Evolutionary conservation across 805 yeast genomes (phyloP).

Genomic region (Suhomyces sp.): DNA sequence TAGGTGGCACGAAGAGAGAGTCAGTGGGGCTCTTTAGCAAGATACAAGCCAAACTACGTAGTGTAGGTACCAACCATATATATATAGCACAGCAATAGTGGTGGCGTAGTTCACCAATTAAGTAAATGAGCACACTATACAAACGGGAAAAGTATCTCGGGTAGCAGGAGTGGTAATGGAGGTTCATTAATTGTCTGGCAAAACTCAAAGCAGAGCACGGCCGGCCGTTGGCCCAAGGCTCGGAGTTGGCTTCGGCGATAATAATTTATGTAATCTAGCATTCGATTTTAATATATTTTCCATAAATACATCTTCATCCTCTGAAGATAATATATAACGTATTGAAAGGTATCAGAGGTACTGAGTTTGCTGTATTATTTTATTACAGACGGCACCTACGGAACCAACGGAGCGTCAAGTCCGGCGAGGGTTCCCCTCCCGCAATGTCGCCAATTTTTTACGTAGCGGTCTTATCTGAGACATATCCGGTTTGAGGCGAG

Average conservation of each 20-base stretch:
- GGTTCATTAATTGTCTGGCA: no score
- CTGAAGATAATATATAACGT: no score
- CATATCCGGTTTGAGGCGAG: neutral
- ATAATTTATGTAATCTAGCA: no score
- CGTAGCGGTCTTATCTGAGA: neutral
- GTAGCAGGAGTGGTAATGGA: neutral
- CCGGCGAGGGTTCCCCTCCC: neutral
- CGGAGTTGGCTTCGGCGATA: neutral
- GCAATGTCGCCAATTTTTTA: neutral
- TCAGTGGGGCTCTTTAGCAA: slow-evolving; percentile 25
- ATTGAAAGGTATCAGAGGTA: no score
- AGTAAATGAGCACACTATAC: neutral
- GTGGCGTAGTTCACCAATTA: neutral
- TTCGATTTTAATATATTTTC: no score
- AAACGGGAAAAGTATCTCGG: no score
- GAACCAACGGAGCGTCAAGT: neutral
- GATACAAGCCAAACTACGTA: neutral
- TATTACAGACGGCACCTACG: neutral
- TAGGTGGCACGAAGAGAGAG: slow-evolving; percentile 45
- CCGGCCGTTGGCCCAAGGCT: neutral
- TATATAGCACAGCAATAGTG: no score
- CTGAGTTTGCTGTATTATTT: no score
- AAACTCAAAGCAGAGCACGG: neutral
- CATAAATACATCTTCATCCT: no score
- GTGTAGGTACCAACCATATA: neutral